Evolutionary conservation across 352 stramenopile species (phyloP), one percentile per base, ranked within the genome.

Genomic region (Phytopythium cucurbitacearum): DNA sequence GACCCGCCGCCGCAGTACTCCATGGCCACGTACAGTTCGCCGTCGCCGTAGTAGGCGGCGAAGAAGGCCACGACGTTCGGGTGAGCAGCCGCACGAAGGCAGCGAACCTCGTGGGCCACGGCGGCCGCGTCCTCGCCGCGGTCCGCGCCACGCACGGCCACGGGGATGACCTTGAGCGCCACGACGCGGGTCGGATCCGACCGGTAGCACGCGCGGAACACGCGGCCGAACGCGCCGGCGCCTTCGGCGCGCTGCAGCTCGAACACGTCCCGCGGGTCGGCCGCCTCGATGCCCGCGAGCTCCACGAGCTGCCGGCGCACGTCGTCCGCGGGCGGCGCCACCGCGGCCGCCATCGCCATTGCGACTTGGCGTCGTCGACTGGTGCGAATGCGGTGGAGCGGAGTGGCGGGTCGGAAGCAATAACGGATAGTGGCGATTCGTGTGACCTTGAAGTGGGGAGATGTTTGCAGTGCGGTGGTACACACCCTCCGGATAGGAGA

Each of bases 11-110:
- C 87, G 51, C 86, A 95, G 62, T 92, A 89, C 54, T 97, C 86
- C 88, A 97, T 97, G 1, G 87, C 82, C 15, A 96, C 76, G 81
- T 87, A 96, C 9, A 94, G 64, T 47, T 89, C 85, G 9, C 80
- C 74, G 54, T 95, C 80, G 55, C 89, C 87, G 67, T 89, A 91
- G 69, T 87, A 91, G 15, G 80, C 80, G 2, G 72, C 77, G 43
- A 78, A 79, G 56, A 91, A 88, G n/a, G 73, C 77, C 8, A 89
- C 78, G 50, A 91, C 80, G 46, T 91, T 89, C 38, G 73, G 69
- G 62, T 91, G 75, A 65, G 89, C 70, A 61, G 75, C 89, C 41
- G 85, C 77, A 15, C 80, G 75, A 38, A 89, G 56, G 51, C 87
- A 89, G 53, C 87, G 65, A 48, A 91, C 89, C 60, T 91, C 77